Conservation (phyloP, 2,329 filamentous ascomycete species). For the Scopulariopsis brevicaulis region DNA sequence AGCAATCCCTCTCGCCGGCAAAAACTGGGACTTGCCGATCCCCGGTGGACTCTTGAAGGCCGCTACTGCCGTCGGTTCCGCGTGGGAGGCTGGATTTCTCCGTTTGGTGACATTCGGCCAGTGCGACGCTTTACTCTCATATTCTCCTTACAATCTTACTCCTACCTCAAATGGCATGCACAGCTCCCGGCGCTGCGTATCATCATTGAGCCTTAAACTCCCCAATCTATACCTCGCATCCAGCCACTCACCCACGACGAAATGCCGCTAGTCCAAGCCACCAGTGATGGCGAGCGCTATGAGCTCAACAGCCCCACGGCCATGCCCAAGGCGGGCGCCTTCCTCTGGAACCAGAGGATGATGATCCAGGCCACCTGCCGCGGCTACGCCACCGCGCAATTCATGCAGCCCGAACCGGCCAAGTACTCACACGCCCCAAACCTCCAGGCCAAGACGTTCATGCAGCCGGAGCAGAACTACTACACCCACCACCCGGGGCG, state of each 20-base stretch:
- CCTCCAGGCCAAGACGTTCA: conserved; percentile 46
- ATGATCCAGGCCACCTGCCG: conserved; percentile 49
- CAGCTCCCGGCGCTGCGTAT: background rate
- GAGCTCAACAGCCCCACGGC: conserved; percentile 43
- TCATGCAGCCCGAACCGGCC: conserved; percentile 49
- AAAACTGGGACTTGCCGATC: background rate
- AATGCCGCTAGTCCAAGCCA: conserved; percentile 23
- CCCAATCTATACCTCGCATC: background rate
- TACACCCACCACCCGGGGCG: conserved; percentile 46
- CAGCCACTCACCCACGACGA: background rate
- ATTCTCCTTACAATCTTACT: background rate
- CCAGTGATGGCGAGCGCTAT: conserved; percentile 38
- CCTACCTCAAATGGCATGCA: background rate
- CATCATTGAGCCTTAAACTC: background rate
- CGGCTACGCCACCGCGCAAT: conserved; percentile 45
- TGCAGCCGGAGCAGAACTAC: conserved; percentile 50
- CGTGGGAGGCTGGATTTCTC: background rate
- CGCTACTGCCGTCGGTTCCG: background rate
- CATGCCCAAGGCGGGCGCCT: conserved; percentile 42
- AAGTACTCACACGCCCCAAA: conserved; percentile 49
- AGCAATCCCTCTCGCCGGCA: background rate
- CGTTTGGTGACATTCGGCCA: background rate
- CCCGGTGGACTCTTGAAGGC: background rate
- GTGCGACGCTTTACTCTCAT: background rate
- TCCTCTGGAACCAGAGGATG: conserved; percentile 50